Conservation (phyloP, 306 rosid species). For the Sicyos baderoa region DNA sequence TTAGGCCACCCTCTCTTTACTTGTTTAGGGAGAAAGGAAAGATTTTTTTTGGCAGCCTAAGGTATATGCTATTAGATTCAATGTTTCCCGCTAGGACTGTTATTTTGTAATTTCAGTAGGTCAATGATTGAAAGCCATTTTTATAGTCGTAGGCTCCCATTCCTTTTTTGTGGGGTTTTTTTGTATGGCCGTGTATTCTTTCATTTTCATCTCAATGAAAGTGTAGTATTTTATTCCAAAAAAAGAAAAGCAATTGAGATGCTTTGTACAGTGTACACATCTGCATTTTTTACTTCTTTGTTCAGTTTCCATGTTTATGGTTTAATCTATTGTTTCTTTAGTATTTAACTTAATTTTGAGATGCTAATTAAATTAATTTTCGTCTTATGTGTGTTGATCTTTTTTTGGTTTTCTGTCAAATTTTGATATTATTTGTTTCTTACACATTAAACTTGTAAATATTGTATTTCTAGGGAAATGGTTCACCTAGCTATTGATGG, state of each 20-base stretch:
- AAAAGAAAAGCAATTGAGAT: neutral
- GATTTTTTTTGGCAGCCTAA: no score
- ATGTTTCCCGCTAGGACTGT: no score
- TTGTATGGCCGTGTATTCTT: no score
- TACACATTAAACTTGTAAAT: slow-evolving; percentile 6
- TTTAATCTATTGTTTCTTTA: neutral
- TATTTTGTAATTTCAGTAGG: no score
- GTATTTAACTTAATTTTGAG: neutral
- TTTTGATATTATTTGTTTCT: neutral
- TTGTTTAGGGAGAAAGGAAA: no score
- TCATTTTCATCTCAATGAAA: no score
- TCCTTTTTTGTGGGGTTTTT: no score
- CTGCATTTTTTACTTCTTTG: neutral
- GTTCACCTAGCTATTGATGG: slow-evolving; percentile 99
- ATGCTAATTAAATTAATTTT: neutral
- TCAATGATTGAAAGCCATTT: no score
- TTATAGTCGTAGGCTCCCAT: no score
- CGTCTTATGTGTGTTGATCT: neutral
- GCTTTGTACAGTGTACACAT: neutral
- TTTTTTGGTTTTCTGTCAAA: neutral
- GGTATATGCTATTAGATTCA: no score
- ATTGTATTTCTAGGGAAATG: slow-evolving; percentile 73
- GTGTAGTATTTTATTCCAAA: neutral
- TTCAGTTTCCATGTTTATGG: neutral
- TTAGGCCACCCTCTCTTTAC: no score